These are phyloP conservation scores for Trichophyton equinum DNA, from an alignment of 2,329 filamentous ascomycete genomes.

Conservation along the genomic window DNA sequence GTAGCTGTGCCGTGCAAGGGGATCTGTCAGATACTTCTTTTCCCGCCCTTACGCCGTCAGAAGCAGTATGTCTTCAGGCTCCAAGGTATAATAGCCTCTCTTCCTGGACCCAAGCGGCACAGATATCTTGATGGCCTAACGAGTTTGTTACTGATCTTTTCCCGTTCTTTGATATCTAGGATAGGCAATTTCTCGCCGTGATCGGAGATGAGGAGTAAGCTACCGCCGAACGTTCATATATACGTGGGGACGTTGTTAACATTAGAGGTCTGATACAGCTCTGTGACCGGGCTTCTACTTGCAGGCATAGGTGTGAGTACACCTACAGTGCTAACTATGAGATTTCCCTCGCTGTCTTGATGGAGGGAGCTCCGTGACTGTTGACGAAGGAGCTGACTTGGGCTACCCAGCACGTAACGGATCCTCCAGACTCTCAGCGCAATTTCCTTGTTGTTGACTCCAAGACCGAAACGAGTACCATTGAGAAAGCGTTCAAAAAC, in stretches of 20 bases:
- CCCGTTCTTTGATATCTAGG: conserved; percentile 34
- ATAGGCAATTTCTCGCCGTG: conserved; percentile 90
- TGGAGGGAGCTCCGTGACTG: neutral
- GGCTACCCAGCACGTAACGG: conserved; percentile 64
- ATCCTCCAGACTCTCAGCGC: conserved; percentile 78
- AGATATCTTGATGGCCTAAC: neutral
- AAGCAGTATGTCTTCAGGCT: neutral
- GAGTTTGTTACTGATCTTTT: neutral
- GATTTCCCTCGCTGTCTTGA: neutral
- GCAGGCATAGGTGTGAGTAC: conserved; percentile 78
- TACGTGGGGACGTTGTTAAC: neutral
- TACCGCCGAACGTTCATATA: neutral
- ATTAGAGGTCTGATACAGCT: conserved; percentile 42
- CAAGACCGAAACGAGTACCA: conserved; percentile 79
- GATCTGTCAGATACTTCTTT: neutral
- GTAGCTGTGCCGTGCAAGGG: neutral
- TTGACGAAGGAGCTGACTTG: neutral
- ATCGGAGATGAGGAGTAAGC: conserved; percentile 78
- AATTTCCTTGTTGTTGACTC: conserved; percentile 94
- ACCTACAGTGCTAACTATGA: neutral
- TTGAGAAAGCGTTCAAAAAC: conserved; percentile 78
- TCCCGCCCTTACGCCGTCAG: neutral
- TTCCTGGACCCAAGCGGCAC: neutral
- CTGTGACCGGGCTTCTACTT: conserved; percentile 86
- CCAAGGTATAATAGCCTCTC: conserved; percentile 3